Evolutionary conservation across 192 early-diverging fungal genomes (phyloP).

Genomic region (Phycomyces nitens): DNA sequence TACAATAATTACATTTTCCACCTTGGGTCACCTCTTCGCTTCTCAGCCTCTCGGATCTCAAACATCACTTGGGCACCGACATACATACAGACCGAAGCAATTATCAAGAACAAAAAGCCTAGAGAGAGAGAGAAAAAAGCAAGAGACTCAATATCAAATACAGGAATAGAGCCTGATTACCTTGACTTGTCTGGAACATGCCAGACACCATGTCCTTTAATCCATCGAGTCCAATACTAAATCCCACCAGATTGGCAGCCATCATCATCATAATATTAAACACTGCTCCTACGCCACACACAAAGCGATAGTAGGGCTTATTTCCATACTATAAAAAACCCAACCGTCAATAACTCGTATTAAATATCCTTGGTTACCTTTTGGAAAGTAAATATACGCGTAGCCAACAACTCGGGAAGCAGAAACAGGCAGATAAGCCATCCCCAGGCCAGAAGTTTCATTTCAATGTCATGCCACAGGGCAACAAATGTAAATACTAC

Average conservation of each 20-base stretch:
- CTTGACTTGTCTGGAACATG: conserved; percentile 55
- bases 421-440: conserved; percentile 88
- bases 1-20: conserved; percentile 26
- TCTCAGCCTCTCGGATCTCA: conserved; percentile 75
- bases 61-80: conserved; percentile 74
- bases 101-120: conserved; percentile 47
- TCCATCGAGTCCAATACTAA: conserved; percentile 85
- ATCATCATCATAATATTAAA: conserved; percentile 94
- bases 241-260: conserved; percentile 94
- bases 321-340: conserved; percentile 49
- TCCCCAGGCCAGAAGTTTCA: conserved; percentile 85
- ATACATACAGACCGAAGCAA: conserved; percentile 53
- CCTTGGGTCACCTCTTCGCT: conserved; percentile 46
- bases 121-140: no score
- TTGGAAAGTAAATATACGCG: conserved; percentile 47
- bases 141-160: conserved; percentile 2
- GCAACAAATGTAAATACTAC: conserved; percentile 96
- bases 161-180: no score
- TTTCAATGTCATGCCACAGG: conserved; percentile 92
- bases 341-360: background rate
- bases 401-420: conserved; percentile 76
- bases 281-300: conserved; percentile 79
- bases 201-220: conserved; percentile 67
- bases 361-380: conserved; percentile 33
- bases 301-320: conserved; percentile 63